Evolutionary conservation across 306 rosid genomes (phyloP).

Genomic region (Rubus parviflorus): DNA sequence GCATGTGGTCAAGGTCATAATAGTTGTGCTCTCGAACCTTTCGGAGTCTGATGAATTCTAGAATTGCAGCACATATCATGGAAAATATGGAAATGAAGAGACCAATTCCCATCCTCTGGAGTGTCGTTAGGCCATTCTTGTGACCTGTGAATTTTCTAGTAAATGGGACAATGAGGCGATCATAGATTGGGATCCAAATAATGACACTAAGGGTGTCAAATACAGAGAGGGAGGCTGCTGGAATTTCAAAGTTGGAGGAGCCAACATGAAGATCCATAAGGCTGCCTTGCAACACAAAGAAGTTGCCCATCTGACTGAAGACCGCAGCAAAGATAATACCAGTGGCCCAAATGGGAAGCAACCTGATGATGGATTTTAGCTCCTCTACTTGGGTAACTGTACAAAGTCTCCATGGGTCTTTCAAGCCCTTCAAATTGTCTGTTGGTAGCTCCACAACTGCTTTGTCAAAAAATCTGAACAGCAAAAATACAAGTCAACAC

Average conservation of each 20-base stretch:
- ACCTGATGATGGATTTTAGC: conserved; percentile 14
- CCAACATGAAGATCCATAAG: conserved; percentile 19
- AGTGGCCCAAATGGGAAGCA: conserved; percentile 21
- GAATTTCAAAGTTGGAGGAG: conserved; percentile 11
- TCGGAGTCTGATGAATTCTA: conserved; percentile 15
- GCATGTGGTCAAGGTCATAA: conserved; percentile 17
- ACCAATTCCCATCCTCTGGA: conserved; percentile 28
- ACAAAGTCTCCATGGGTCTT: conserved; percentile 16
- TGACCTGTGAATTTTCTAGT: conserved; percentile 25
- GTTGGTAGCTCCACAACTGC: conserved; percentile 11
- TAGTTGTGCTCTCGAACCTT: conserved; percentile 9
- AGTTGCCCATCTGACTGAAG: conserved; percentile 14
- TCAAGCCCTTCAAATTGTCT: conserved; percentile 3
- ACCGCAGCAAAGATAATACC: conserved; percentile 14
- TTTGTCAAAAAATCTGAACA: conserved; percentile 19
- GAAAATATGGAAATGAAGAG: conserved; percentile 20
- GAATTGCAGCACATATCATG: conserved; percentile 17
- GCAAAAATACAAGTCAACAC: not conserved
- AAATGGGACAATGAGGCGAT: conserved; percentile 24
- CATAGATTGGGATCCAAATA: conserved; percentile 30
- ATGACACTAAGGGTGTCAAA: conserved; percentile 34
- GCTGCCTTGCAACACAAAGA: conserved; percentile 17
- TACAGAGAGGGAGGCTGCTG: conserved; percentile 27
- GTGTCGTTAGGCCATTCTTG: conserved; percentile 32
- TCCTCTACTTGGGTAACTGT: conserved; percentile 16